Base-by-base conservation (phyloP, 2,329 filamentous ascomycete species). In the Nemania abortiva region DNA sequence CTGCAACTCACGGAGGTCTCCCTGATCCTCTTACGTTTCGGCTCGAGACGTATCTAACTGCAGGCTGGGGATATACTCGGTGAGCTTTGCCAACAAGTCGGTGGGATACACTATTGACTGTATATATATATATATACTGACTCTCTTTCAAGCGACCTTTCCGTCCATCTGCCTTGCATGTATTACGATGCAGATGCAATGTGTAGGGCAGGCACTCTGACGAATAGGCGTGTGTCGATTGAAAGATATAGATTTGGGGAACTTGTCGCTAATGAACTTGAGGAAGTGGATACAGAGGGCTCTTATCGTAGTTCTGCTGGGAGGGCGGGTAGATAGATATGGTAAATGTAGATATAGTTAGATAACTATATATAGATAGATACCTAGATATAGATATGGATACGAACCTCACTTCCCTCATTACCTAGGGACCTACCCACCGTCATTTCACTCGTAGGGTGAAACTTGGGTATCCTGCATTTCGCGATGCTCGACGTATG, bases 241-340 rank as follows among this genome's bases (percentile, higher is more conserved):
- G 10, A 52, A 42, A 7, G 37, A 52, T 67, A 59, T 63, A n/a
- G 29, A 58, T 67, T 47, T 54, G 60, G 65, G 54, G 53, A 49
- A 47, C 20, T 54, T 67, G 65, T 59, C 60, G 47, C 54, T 13
- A 64, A 67, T 63, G 54, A 64, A 64, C 65, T 54, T 37, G 64
- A 59, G 34, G 20, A 67, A 64, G 60, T 54, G 65, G 59, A 45
- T 54, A 54, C 49, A 11, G 52, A 58, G 65, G 45, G 29, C 45
- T 29, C 6, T 37, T 22, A 15, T 37, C 42, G 11, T 22, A 60
- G 42, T 6, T 39, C 22, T 6, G 11, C 13, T 49, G 31, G 18
- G 56, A 31, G 45, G 22, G 39, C 39, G 52, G 47, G 57, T 27
- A 27, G 24, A 27, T 27, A 27, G 24, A 27, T 27, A 27, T 5